Conservation (phyloP, 225 moss, liverwort and hornwort species). For the Asterella californica region DNA sequence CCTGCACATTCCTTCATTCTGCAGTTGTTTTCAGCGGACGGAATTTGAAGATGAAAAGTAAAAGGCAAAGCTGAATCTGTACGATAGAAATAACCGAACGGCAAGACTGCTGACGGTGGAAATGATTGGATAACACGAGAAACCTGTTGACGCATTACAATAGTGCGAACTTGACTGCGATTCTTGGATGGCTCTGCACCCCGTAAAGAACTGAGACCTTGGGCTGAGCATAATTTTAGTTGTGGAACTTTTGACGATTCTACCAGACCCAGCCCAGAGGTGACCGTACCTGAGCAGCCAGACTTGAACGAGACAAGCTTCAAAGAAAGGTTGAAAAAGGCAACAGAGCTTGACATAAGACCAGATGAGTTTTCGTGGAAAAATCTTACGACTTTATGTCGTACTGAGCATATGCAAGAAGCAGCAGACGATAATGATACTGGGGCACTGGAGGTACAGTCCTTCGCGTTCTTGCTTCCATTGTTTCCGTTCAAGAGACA, state of each 20-base stretch:
- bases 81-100: neutral
- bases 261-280: slow-evolving; percentile 11
- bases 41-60: neutral
- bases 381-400: slow-evolving; percentile 64
- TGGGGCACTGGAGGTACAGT: slow-evolving; percentile 63
- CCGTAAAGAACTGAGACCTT: neutral
- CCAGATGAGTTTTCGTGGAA: slow-evolving; percentile 58
- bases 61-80: neutral
- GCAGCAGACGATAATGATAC: slow-evolving; percentile 47
- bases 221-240: neutral
- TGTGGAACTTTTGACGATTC: slow-evolving; percentile 22
- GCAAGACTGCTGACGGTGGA: neutral
- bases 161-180: neutral
- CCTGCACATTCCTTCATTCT: neutral
- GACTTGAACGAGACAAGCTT: slow-evolving; percentile 40
- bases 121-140: neutral
- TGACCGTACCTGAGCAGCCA: slow-evolving; percentile 6
- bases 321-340: slow-evolving; percentile 75
- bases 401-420: slow-evolving; percentile 70
- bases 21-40: neutral
- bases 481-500: neutral
- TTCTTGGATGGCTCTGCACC: neutral
- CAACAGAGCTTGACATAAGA: slow-evolving; percentile 68
- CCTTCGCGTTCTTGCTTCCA: neutral
- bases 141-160: neutral